phyloP scores from a whole-genome alignment of 768 basidiomycete genomes.

The Leccinum imitatum region DNA sequence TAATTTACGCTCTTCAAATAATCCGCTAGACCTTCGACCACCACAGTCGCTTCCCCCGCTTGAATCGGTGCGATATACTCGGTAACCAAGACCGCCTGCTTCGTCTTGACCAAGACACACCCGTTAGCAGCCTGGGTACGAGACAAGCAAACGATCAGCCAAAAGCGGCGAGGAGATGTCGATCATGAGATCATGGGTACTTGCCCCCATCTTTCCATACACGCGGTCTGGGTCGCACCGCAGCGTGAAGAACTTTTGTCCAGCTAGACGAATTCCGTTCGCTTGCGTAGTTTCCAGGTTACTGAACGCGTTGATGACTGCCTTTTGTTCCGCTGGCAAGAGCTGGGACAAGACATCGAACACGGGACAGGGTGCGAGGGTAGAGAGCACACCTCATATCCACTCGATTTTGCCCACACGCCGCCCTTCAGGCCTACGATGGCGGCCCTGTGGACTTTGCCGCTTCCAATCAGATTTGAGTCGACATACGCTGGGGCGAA shows the following conservation, averaged over 20 bases:
- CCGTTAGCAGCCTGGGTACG: constrained; percentile 65
- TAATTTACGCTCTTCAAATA: constrained; percentile 65
- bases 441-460: constrained; percentile 72
- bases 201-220: constrained; percentile 76
- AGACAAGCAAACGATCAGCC: background rate
- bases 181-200: constrained; percentile 26
- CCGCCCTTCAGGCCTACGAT: constrained; percentile 32
- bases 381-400: constrained; percentile 15
- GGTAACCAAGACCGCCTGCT: constrained; percentile 79
- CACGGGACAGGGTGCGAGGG: background rate
- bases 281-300: constrained; percentile 44
- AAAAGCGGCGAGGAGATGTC: background rate
- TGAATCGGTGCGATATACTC: constrained; percentile 69
- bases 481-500: constrained; percentile 74
- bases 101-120: constrained; percentile 71
- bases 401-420: constrained; percentile 29
- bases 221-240: constrained; percentile 50
- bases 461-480: constrained; percentile 68
- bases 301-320: constrained; percentile 39
- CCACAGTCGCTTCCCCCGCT: constrained; percentile 59
- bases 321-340: constrained; percentile 26
- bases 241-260: constrained; percentile 75
- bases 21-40: constrained; percentile 73
- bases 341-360: constrained; percentile 14
- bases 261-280: constrained; percentile 61